Base-by-base conservation (phyloP, 108 stramenopile genomes). In the Nitzschia palea region DNA sequence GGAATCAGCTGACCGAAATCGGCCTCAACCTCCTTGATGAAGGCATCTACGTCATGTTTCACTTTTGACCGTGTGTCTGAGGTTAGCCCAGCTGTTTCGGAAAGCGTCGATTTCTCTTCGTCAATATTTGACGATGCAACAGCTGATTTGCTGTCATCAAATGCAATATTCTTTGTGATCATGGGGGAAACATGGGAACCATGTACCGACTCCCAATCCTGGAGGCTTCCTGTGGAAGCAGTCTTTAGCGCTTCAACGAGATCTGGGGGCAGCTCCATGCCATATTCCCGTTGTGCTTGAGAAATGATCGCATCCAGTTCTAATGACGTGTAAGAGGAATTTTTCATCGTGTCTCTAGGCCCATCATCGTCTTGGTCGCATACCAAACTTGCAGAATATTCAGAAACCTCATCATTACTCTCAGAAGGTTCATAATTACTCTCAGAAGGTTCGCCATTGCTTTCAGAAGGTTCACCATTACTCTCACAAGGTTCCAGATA, bases 251-350 rank as follows among this genome's bases (percentile, higher is more conserved):
- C 65, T 18, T 53, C 65, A 12, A 67, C 37, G 0, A 67, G 53
- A 1, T 67, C 65, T 28, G 26, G 26, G 12, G 65, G 53, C 2
- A 67, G 45, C 17, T 67, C 65, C 53, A 55, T 67, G 6, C 65
- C 65, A 22, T 55, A 67, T 36, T 67, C 53, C 27, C 15, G 36
- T 55, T 67, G 51, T 29, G 53, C 44, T 36, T 67, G 35, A 6
- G 65, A 40, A 1, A 67, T 35, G 29, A 67, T 67, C 12, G 65
- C 65, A 26, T 67, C 65, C 8, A 67, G 45, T 35, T 67, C 65
- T 4, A 50, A 33, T 2, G 47, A 45, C 20, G 62, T 63, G 14
- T 48, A 31, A 5, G 59, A 60, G 1, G 55, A 56, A 56, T 34
- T n/a, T 17, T 1, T 52, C 1, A 26, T 52, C 2, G 44, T 18